Conservation (phyloP, 345 rosid genomes). For the Mangifera indica region DNA sequence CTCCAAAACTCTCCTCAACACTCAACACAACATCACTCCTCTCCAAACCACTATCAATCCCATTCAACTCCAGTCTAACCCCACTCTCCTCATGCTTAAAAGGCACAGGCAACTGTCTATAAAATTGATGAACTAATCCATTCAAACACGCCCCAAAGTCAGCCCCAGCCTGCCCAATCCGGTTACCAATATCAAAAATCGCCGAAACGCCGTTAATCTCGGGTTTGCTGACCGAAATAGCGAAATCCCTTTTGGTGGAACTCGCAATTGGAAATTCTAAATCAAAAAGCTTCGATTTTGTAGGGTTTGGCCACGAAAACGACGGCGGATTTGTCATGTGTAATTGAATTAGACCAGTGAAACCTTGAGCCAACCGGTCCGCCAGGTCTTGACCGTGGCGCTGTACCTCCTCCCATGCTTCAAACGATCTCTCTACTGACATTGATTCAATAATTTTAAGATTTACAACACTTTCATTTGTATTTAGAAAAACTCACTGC, state of each 20-base stretch:
- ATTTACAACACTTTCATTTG: slow-evolving; percentile 5
- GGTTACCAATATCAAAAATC: slow-evolving; percentile 68
- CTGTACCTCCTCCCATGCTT: slow-evolving; percentile 97
- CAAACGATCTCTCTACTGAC: slow-evolving; percentile 89
- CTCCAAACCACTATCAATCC: slow-evolving; percentile 28
- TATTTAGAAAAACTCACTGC: neutral
- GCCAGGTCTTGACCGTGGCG: slow-evolving; percentile 93
- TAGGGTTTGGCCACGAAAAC: slow-evolving; percentile 68
- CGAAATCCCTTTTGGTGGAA: slow-evolving; percentile 46
- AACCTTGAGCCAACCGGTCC: slow-evolving; percentile 83
- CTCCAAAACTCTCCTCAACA: slow-evolving; percentile 37
- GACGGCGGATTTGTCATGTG: slow-evolving; percentile 62
- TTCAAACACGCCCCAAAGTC: slow-evolving; percentile 77
- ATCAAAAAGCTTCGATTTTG: slow-evolving; percentile 59
- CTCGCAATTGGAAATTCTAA: slow-evolving; percentile 58
- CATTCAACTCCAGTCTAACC: slow-evolving; percentile 25
- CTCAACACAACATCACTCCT: slow-evolving; percentile 29
- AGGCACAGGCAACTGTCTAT: slow-evolving; percentile 54
- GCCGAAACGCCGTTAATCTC: slow-evolving; percentile 64
- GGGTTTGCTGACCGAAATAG: slow-evolving; percentile 39
- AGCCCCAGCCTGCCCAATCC: slow-evolving; percentile 87
- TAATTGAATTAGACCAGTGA: slow-evolving; percentile 74
- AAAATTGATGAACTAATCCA: slow-evolving; percentile 77
- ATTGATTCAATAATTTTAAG: slow-evolving; percentile 28
- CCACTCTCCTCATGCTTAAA: slow-evolving; percentile 54